A percentile compares a stretch with the other conserved stretches of the same genome.
phyloP scores from a whole-genome alignment of 2,329 filamentous ascomycete genomes.

The Leptographium lundbergii region DNA sequence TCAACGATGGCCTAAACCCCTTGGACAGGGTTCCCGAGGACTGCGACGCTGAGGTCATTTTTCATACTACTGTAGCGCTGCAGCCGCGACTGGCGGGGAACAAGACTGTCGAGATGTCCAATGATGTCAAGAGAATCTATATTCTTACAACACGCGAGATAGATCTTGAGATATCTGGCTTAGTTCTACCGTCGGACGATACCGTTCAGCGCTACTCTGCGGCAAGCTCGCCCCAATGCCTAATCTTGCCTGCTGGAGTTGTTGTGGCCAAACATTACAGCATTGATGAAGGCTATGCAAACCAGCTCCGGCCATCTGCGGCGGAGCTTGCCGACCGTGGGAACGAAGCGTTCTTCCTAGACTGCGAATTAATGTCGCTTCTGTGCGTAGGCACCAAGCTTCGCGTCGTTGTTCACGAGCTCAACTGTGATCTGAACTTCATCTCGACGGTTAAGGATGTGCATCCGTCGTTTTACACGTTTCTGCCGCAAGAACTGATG shows the following conservation, averaged over 20 bases:
- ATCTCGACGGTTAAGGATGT: constrained; percentile 45
- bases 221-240: constrained; percentile 15
- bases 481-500: constrained; percentile 60
- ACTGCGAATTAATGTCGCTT: constrained; percentile 38
- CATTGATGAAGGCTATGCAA: constrained; percentile 36
- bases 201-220: constrained; percentile 29
- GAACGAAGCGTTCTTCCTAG: constrained; percentile 48
- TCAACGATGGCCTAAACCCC: constrained; percentile 13
- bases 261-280: constrained; percentile 29
- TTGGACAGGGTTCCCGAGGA: constrained; percentile 23
- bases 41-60: constrained; percentile 27
- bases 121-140: constrained; percentile 20
- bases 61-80: constrained; percentile 31
- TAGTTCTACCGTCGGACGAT: constrained; percentile 32
- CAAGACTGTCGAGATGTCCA: constrained; percentile 17
- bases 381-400: constrained; percentile 56
- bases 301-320: constrained; percentile 21
- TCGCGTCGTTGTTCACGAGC: constrained; percentile 37
- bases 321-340: constrained; percentile 14
- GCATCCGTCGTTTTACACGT: constrained; percentile 50
- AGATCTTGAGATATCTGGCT: constrained; percentile 46
- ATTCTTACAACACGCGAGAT: constrained; percentile 35
- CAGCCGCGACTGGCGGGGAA: constrained; percentile 18
- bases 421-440: constrained; percentile 49
- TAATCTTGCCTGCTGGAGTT: constrained; percentile 30